phyloP scores from a whole-genome alignment of 805 yeast species.

The Candida peoriensis region DNA sequence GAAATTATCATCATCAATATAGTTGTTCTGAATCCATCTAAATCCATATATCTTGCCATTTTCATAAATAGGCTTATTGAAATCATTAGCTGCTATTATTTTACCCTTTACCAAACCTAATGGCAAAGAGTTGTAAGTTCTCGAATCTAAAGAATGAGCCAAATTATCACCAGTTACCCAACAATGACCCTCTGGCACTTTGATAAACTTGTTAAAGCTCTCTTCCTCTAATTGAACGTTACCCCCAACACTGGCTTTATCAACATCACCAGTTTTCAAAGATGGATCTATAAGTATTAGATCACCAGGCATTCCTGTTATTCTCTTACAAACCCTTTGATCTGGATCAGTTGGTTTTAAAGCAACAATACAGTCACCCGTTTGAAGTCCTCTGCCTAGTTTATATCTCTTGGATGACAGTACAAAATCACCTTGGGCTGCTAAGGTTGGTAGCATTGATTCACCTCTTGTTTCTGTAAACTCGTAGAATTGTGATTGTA shows the following conservation, averaged over 20 bases:
- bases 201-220: constrained; percentile 45
- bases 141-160: constrained; percentile 79
- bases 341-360: constrained; percentile 84
- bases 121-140: constrained; percentile 87
- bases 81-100: constrained; percentile 65
- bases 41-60: constrained; percentile 44
- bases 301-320: constrained; percentile 97
- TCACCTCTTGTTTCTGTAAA: constrained; percentile 85
- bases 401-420: constrained; percentile 63
- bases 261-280: constrained; percentile 25
- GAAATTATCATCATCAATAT: constrained; percentile 29
- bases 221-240: too few relatives aligned
- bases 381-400: constrained; percentile 57
- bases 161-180: constrained; percentile 98
- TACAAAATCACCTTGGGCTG: constrained; percentile 70
- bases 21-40: constrained; percentile 50
- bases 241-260: too few relatives aligned
- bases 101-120: constrained; percentile 86
- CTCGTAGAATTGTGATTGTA: constrained; percentile 64
- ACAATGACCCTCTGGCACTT: constrained; percentile 89
- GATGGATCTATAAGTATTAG: constrained; percentile 77
- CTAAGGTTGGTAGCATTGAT: constrained; percentile 90
- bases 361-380: constrained; percentile 89
- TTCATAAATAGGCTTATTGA: constrained; percentile 39
- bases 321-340: constrained; percentile 84